Base-by-base conservation (phyloP, 306 rosid species). In the Rosa multiflora region DNA sequence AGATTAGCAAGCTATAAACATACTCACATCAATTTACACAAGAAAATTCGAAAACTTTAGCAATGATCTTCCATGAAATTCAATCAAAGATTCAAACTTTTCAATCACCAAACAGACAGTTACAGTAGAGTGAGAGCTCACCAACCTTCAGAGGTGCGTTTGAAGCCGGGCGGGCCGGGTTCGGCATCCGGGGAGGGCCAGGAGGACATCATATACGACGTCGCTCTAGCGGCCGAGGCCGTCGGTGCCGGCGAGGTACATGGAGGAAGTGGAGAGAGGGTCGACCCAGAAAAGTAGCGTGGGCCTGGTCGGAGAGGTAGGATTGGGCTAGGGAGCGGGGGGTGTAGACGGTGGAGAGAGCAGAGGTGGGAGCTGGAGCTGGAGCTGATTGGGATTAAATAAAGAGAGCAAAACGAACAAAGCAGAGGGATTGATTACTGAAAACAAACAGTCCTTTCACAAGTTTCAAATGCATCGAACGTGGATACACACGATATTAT, bases 81-180 rank as follows among this genome's bases (percentile, higher is more conserved):
- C 68, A 29, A 62, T 29, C 37, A 32, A 61, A 63, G 43, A 63
- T 63, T 63, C 69, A 63, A 63, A 63, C 69, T 63, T 63, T 63
- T 4, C 69, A 62, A 58, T 26, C 18, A 62, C 39, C 37, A 10
- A 72, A 43, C 10, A 53, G 14, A 48, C 10, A 67, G 8, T 18
- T 18, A 8, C 43, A 74, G 14, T 53, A 74, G 15, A 29, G 59
- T 72, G 68, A 63, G n/a, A 74, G 43, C 39, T 8, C 69, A 21
- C 71, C 69, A 75, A 94, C 99, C 94, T 74, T 92, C 97, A 29
- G 92, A 78, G 52, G 97, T 64, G 85, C 97, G 99, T 80, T 94
- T 92, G 21, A 87, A 20, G 73, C 84, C 89, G 59, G 86, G 61
- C 63, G 72, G 76, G 71, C 59, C 44, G 35, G 83, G 76, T 72